Percentiles rank a stretch among this genome's conserved stretches.
phyloP scores from a whole-genome alignment of 2,329 filamentous ascomycete species.

The Hymenotorrendiella dingleyae region DNA sequence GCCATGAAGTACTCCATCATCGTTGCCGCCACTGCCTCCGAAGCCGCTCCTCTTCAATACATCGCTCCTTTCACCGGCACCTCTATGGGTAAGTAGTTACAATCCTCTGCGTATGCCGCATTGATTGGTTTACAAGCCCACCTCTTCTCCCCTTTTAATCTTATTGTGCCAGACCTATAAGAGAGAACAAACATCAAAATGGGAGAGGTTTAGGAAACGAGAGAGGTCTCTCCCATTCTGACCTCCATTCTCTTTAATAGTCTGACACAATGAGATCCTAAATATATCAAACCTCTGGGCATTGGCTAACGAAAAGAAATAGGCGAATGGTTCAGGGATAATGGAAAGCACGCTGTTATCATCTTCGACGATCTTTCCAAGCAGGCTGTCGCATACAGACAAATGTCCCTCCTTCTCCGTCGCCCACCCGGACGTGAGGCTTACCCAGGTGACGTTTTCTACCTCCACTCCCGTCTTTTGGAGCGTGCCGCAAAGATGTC shows the following conservation, averaged over 20 bases:
- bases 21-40: conserved; percentile 93
- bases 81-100: conserved; percentile 41
- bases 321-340: conserved; percentile 60
- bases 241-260: too few species aligned
- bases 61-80: conserved; percentile 84
- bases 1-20: conserved; percentile 97
- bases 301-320: too few species aligned
- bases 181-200: too few species aligned
- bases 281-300: too few species aligned
- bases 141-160: too few species aligned
- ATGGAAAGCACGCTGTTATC: conserved; percentile 81
- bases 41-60: conserved; percentile 93
- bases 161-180: too few species aligned
- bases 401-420: conserved; percentile 97
- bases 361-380: conserved; percentile 95
- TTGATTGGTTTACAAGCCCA: too few species aligned
- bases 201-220: too few species aligned
- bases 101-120: neutral
- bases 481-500: conserved; percentile 99
- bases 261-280: too few species aligned
- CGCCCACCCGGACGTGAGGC: conserved; percentile 98
- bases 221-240: too few species aligned
- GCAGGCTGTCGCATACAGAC: conserved; percentile 96
- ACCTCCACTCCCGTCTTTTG: conserved; percentile 97
- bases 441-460: conserved; percentile 98